These are phyloP conservation scores for Podosphaera xanthii DNA, from an alignment of 2,329 filamentous ascomycete genomes.

Conservation along the genomic window DNA sequence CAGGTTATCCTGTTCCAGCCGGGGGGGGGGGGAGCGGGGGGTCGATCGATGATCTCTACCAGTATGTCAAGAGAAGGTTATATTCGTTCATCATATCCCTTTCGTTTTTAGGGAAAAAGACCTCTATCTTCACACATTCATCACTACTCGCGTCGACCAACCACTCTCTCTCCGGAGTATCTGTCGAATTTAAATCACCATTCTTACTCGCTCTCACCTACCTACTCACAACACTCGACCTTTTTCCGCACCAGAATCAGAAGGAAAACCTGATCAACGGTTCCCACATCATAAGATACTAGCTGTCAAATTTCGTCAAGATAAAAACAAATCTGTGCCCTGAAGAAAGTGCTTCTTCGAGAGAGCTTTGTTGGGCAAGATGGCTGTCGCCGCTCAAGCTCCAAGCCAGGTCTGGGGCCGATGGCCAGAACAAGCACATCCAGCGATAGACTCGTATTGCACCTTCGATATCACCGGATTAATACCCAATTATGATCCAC, in stretches of 20 bases:
- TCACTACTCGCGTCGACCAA: neutral
- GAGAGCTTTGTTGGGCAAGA: slow-evolving; percentile 14
- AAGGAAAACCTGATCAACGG: neutral
- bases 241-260: neutral
- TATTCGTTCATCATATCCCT: neutral
- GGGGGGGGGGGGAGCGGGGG: neutral
- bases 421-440: slow-evolving; percentile 23
- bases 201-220: neutral
- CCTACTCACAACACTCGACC: neutral
- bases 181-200: neutral
- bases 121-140: neutral
- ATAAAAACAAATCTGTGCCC: neutral
- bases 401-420: slow-evolving; percentile 29
- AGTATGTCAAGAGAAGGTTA: neutral
- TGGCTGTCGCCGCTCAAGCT: slow-evolving; percentile 27
- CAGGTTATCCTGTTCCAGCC: neutral
- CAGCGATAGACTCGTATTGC: slow-evolving; percentile 10
- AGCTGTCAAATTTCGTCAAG: neutral
- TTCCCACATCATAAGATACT: neutral
- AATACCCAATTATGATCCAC: slow-evolving; percentile 25
- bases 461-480: slow-evolving; percentile 23
- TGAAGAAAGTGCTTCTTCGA: neutral
- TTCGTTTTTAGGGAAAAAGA: neutral
- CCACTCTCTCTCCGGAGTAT: neutral
- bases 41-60: neutral